Evolutionary conservation across 371 early-diverging fungal genomes (phyloP).

Genomic region (Rhizopus stolonifer): DNA sequence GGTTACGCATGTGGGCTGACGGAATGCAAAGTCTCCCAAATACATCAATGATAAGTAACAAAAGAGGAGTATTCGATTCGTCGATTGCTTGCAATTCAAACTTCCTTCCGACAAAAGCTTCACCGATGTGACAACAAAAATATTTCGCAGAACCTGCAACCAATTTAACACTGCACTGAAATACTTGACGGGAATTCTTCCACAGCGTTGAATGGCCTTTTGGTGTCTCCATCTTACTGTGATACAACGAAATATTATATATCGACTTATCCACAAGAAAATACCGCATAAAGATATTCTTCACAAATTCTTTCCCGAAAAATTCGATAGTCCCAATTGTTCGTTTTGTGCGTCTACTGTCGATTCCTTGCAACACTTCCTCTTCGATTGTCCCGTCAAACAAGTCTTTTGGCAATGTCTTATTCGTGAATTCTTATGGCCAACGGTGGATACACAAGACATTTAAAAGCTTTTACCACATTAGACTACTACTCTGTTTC

Average conservation of each 20-base stretch:
- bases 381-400: not conserved
- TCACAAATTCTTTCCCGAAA: not conserved
- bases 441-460: not conserved
- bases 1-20: constrained; percentile 8
- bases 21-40: constrained; percentile 15
- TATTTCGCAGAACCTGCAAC: too few relatives aligned
- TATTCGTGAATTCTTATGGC: not conserved
- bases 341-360: not conserved
- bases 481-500: not conserved
- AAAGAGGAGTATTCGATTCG: not conserved
- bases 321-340: not conserved
- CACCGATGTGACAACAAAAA: too few relatives aligned
- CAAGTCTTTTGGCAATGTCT: not conserved
- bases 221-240: not conserved
- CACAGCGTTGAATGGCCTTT: too few relatives aligned
- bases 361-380: not conserved
- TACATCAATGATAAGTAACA: not conserved
- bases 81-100: too few relatives aligned
- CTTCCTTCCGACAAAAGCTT: too few relatives aligned
- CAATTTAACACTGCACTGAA: too few relatives aligned
- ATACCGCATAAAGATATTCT: not conserved
- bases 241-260: not conserved
- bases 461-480: not conserved
- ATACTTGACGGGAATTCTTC: too few relatives aligned
- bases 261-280: not conserved